phyloP scores from a whole-genome alignment of 2,329 filamentous ascomycete genomes.

The Ilyonectria destructans region DNA sequence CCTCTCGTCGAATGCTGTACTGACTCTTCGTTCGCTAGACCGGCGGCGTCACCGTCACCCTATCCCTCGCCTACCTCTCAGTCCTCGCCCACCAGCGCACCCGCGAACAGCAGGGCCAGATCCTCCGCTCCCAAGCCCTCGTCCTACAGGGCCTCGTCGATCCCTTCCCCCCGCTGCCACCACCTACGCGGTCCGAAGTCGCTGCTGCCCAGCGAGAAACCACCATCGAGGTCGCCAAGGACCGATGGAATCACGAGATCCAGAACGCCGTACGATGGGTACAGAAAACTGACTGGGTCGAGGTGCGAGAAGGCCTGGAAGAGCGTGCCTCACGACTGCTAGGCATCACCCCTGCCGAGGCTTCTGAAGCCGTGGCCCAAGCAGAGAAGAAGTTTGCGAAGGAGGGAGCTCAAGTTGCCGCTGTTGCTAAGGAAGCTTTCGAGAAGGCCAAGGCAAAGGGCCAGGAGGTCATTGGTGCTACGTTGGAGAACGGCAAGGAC shows the following conservation, averaged over 20 bases:
- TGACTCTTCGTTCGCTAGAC: slow-evolving; percentile 64
- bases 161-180: slow-evolving; percentile 63
- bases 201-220: slow-evolving; percentile 68
- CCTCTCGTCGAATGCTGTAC: slow-evolving; percentile 24
- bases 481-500: slow-evolving; percentile 60
- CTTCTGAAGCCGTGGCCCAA: slow-evolving; percentile 49
- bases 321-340: slow-evolving; percentile 63
- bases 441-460: slow-evolving; percentile 54
- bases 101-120: slow-evolving; percentile 72
- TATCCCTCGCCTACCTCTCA: slow-evolving; percentile 81
- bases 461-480: slow-evolving; percentile 57
- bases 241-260: slow-evolving; percentile 84
- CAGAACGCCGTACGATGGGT: slow-evolving; percentile 77
- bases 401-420: slow-evolving; percentile 50
- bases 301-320: slow-evolving; percentile 73
- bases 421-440: slow-evolving; percentile 57
- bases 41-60: slow-evolving; percentile 83
- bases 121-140: slow-evolving; percentile 71
- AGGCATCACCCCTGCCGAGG: slow-evolving; percentile 57
- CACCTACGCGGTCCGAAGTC: slow-evolving; percentile 67
- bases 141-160: slow-evolving; percentile 69
- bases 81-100: slow-evolving; percentile 80
- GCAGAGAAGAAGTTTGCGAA: slow-evolving; percentile 53
- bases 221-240: slow-evolving; percentile 79
- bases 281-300: slow-evolving; percentile 77